phyloP scores from a whole-genome alignment of 768 basidiomycete genomes.

The Boletus pseudo-olivaceus region DNA sequence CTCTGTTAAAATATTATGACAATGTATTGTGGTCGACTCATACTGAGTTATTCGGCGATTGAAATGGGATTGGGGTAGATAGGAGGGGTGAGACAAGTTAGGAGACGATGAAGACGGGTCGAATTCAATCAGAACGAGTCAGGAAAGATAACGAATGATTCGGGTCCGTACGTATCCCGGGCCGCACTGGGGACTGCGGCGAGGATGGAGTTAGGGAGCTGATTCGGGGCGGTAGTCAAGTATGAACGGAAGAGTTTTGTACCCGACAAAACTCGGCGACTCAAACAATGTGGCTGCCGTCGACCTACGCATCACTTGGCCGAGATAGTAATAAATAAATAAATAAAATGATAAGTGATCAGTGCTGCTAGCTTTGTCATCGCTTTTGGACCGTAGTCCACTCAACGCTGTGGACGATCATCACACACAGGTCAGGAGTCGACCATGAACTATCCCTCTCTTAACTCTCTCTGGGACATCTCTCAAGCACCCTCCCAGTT shows the following conservation, averaged over 20 bases:
- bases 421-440: conserved; percentile 5
- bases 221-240: neutral
- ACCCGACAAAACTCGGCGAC: neutral
- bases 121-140: neutral
- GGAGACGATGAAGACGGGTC: neutral
- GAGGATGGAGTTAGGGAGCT: neutral
- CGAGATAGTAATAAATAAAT: neutral
- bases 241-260: neutral
- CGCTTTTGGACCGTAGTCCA: neutral
- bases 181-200: too few species aligned
- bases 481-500: conserved; percentile 51
- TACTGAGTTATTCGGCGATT: neutral
- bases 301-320: conserved; percentile 6
- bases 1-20: neutral
- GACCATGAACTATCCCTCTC: conserved; percentile 36
- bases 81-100: neutral
- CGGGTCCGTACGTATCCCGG: neutral
- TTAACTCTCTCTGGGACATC: conserved; percentile 65
- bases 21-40: conserved; percentile 1
- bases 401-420: neutral
- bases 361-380: conserved; percentile 3
- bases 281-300: conserved; percentile 7
- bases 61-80: neutral
- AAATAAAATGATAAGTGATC: neutral
- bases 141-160: neutral